These are phyloP conservation scores for Penicillium egyptiacum DNA, from an alignment of 495 filamentous ascomycete species.

Conservation along the genomic window DNA sequence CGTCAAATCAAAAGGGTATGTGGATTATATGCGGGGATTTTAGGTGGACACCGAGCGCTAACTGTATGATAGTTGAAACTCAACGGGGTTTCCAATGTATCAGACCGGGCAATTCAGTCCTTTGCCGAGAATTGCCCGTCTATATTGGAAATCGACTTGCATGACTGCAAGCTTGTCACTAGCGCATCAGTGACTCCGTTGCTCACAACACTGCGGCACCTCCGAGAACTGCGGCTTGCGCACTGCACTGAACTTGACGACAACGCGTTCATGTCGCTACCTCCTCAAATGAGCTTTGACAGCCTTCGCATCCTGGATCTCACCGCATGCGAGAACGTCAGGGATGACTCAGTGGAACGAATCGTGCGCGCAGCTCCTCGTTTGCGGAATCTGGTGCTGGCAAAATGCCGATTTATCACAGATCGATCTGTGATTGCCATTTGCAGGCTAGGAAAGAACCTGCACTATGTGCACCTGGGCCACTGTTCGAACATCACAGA, in stretches of 20 bases:
- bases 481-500: constrained; percentile 93
- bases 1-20: constrained; percentile 83
- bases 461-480: constrained; percentile 94
- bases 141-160: constrained; percentile 93
- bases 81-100: constrained; percentile 79
- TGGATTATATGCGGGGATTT: not conserved
- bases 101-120: constrained; percentile 73
- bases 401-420: constrained; percentile 90
- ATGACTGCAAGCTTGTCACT: constrained; percentile 77
- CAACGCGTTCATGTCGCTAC: constrained; percentile 80
- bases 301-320: constrained; percentile 91
- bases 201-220: constrained; percentile 68
- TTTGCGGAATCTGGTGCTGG: constrained; percentile 86
- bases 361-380: constrained; percentile 85
- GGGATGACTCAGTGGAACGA: constrained; percentile 80
- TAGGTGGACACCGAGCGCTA: not conserved
- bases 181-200: constrained; percentile 79
- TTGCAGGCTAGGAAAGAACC: constrained; percentile 85
- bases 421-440: constrained; percentile 87
- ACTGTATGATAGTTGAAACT: constrained; percentile 76
- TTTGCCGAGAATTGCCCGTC: constrained; percentile 87
- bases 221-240: constrained; percentile 85
- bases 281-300: constrained; percentile 63
- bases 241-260: constrained; percentile 83
- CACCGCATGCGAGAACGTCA: constrained; percentile 78